Evolutionary conservation across 371 early-diverging fungal species (phyloP).

Genomic region (Mortierella sp.): DNA sequence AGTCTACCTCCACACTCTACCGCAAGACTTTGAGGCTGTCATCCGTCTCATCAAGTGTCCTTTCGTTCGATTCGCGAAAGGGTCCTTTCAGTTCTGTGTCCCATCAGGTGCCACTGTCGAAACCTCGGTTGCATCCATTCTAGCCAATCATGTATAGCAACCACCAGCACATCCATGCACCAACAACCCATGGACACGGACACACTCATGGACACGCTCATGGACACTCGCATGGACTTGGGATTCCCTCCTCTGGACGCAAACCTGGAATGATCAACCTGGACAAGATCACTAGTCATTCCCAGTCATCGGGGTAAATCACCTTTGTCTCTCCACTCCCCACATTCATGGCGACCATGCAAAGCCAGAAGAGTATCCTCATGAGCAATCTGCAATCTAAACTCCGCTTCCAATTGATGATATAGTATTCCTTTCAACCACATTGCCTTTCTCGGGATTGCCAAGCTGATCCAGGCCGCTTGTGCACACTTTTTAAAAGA

Average conservation of each 20-base stretch:
- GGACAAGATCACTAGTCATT: slow-evolving; percentile 52
- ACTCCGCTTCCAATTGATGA: not conserved
- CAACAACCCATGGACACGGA: slow-evolving; percentile 16
- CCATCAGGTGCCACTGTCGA: not conserved
- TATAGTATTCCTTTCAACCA: slow-evolving; percentile 55
- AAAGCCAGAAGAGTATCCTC: too few relatives aligned
- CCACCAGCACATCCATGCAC: slow-evolving; percentile 18
- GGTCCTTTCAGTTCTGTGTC: not conserved
- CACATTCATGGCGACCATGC: too few relatives aligned
- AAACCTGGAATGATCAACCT: slow-evolving; percentile 57
- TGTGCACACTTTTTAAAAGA: slow-evolving; percentile 52
- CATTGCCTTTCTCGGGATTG: slow-evolving; percentile 52
- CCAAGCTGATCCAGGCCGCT: slow-evolving; percentile 48
- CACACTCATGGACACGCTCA: slow-evolving; percentile 29
- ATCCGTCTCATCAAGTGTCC: not conserved
- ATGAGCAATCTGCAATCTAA: not conserved
- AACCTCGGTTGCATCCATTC: not conserved
- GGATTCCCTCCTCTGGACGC: slow-evolving; percentile 15
- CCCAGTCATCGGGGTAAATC: slow-evolving; percentile 36
- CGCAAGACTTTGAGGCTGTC: not conserved
- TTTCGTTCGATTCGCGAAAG: not conserved
- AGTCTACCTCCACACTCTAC: not conserved
- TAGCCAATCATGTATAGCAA: slow-evolving; percentile 22
- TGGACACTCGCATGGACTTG: slow-evolving; percentile 22
- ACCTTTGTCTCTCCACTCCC: not conserved